phyloP scores from a whole-genome alignment of 2,329 filamentous ascomycete species.

The Drechslera avenae region DNA sequence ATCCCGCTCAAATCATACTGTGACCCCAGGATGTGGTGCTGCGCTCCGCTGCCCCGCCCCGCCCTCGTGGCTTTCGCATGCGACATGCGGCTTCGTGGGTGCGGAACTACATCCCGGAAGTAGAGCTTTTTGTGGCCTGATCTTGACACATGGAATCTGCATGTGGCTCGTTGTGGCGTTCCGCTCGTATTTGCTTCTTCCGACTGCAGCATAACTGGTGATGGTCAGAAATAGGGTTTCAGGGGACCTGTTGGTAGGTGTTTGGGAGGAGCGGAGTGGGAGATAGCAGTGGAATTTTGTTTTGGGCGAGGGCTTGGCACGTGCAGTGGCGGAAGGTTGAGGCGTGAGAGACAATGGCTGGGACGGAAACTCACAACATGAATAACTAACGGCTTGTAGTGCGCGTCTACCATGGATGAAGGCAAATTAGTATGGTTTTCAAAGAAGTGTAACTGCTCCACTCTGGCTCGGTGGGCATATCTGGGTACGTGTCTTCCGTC shows the following conservation, averaged over 20 bases:
- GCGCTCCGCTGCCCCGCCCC: slow-evolving; percentile 2
- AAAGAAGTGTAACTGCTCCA: too few relatives aligned
- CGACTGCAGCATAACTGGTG: slow-evolving; percentile 11
- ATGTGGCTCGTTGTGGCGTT: slow-evolving; percentile 20
- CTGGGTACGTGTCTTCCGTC: too few relatives aligned
- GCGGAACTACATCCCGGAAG: slow-evolving; percentile 5
- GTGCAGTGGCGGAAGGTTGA: neutral
- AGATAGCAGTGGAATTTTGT: neutral
- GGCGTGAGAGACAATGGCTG: too few relatives aligned
- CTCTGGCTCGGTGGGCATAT: too few relatives aligned
- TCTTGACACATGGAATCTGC: slow-evolving; percentile 24
- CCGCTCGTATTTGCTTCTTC: slow-evolving; percentile 35
- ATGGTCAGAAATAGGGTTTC: neutral
- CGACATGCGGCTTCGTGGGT: slow-evolving; percentile 1
- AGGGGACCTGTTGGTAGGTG: neutral
- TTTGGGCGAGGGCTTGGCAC: slow-evolving; percentile 3
- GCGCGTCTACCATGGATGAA: too few relatives aligned
- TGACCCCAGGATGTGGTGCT: too few relatives aligned
- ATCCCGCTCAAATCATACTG: neutral
- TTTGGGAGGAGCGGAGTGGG: neutral
- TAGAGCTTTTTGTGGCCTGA: slow-evolving; percentile 18
- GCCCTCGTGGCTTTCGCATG: neutral
- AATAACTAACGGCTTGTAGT: neutral
- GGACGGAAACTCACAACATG: neutral
- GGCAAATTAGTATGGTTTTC: too few relatives aligned